Evolutionary conservation across 345 rosid genomes (phyloP).

Genomic region (Nasturtium officinale): DNA sequence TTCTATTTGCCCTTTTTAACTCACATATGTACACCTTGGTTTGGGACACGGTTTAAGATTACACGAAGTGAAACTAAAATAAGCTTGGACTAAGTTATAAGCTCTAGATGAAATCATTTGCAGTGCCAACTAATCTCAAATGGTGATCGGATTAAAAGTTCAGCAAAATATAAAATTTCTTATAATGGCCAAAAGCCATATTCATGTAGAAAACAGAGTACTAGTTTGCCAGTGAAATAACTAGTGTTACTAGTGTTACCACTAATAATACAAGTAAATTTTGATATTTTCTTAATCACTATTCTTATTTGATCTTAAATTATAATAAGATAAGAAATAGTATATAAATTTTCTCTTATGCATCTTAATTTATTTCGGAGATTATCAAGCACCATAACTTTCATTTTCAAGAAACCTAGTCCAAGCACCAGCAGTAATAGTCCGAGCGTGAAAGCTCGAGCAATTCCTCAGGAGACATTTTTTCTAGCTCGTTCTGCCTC

Average conservation of each 20-base stretch:
- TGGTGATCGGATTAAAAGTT: not conserved
- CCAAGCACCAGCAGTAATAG: constrained; percentile 92
- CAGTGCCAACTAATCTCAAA: not conserved
- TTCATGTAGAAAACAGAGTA: too few species aligned
- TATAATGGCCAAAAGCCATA: not conserved
- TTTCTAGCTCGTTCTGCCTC: constrained; percentile 80
- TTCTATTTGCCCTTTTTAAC: too few species aligned
- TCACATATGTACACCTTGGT: too few species aligned
- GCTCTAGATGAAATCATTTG: too few species aligned
- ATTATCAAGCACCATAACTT: not conserved
- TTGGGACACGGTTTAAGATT: too few species aligned
- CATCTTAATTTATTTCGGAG: not conserved
- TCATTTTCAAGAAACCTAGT: constrained; percentile 41
- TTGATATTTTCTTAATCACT: not conserved
- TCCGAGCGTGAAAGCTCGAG: constrained; percentile 71
- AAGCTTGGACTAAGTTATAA: too few species aligned
- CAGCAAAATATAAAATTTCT: not conserved
- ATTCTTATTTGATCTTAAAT: not conserved
- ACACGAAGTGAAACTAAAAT: too few species aligned
- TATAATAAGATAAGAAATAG: not conserved
- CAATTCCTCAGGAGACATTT: constrained; percentile 68
- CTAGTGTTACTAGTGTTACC: too few species aligned
- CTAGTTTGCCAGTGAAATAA: too few species aligned
- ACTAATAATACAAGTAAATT: not conserved
- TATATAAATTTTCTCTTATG: not conserved